Percentiles rank a stretch among this genome's conserved stretches.
These are phyloP conservation scores for Saitozyma podzolica DNA, from an alignment of 768 basidiomycete genomes.

Conservation along the genomic window DNA sequence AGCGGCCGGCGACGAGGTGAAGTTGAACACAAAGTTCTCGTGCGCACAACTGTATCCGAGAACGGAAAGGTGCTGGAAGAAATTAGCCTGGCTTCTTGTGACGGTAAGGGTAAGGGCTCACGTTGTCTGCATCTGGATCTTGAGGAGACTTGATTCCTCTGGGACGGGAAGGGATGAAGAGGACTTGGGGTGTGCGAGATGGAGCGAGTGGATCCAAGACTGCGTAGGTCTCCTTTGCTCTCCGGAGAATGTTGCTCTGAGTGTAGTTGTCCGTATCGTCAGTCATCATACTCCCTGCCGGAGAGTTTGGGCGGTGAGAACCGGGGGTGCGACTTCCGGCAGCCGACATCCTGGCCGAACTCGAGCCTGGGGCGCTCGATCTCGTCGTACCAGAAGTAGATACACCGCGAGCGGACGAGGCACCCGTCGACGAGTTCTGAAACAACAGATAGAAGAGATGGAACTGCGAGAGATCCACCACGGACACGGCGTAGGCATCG, in stretches of 20 bases:
- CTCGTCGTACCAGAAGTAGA: too few relatives aligned
- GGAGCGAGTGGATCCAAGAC: conserved; percentile 33
- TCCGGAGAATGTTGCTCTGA: too few relatives aligned
- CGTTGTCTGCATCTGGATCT: conserved; percentile 8
- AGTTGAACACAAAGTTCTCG: conserved; percentile 44
- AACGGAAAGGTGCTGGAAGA: too few relatives aligned
- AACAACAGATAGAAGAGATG: conserved; percentile 49
- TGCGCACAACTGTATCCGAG: conserved; percentile 35
- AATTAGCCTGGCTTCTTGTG: too few relatives aligned
- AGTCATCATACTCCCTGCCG: too few relatives aligned
- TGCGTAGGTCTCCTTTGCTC: conserved; percentile 29
- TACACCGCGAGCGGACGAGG: conserved; percentile 13
- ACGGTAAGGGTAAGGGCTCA: too few relatives aligned
- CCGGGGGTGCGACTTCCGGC: too few relatives aligned
- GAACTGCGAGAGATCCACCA: conserved; percentile 46
- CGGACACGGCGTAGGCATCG: conserved; percentile 41
- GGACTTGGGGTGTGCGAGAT: conserved; percentile 37
- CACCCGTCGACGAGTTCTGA: conserved; percentile 30
- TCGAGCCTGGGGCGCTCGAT: too few relatives aligned
- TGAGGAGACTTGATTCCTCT: too few relatives aligned
- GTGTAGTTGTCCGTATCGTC: too few relatives aligned
- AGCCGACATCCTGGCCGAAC: too few relatives aligned
- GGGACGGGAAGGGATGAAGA: conserved; percentile 37
- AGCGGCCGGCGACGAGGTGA: conserved; percentile 32
- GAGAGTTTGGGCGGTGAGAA: too few relatives aligned